Evolutionary conservation across 495 filamentous ascomycete genomes (phyloP).

Genomic region (Aspergillus bertholletiae): DNA sequence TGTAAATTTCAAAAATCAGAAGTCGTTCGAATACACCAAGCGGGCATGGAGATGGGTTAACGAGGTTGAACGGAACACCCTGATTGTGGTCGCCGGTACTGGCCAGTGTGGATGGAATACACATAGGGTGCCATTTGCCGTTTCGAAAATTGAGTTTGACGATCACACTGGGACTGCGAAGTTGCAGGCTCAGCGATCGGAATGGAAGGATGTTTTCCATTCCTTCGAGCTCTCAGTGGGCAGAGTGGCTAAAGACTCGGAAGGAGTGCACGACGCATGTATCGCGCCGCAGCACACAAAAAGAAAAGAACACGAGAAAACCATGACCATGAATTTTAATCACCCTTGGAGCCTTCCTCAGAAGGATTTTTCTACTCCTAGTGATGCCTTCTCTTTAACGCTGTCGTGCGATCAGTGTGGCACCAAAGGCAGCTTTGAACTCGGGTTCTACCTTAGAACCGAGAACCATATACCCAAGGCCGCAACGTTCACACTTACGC

Average conservation of each 20-base stretch:
- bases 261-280: background rate
- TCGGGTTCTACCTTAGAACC: constrained; percentile 29
- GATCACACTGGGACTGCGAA: constrained; percentile 22
- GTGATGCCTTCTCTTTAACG: constrained; percentile 10
- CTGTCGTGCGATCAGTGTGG: constrained; percentile 25
- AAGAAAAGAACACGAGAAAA: constrained; percentile 21
- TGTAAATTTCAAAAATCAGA: constrained; percentile 25
- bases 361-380: constrained; percentile 8
- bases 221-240: constrained; percentile 33
- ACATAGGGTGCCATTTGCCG: constrained; percentile 27
- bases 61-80: constrained; percentile 26
- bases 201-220: constrained; percentile 30
- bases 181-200: constrained; percentile 18
- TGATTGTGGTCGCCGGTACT: constrained; percentile 35
- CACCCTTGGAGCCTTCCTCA: constrained; percentile 20
- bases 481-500: constrained; percentile 21
- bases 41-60: constrained; percentile 39
- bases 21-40: constrained; percentile 26
- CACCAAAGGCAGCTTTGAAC: constrained; percentile 31
- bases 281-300: background rate
- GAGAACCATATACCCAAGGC: constrained; percentile 20
- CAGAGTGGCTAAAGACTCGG: background rate
- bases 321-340: constrained; percentile 25
- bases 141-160: constrained; percentile 30
- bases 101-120: constrained; percentile 35